phyloP scores from a whole-genome alignment of 768 basidiomycete genomes.

The Xerocomus spinulosus region DNA sequence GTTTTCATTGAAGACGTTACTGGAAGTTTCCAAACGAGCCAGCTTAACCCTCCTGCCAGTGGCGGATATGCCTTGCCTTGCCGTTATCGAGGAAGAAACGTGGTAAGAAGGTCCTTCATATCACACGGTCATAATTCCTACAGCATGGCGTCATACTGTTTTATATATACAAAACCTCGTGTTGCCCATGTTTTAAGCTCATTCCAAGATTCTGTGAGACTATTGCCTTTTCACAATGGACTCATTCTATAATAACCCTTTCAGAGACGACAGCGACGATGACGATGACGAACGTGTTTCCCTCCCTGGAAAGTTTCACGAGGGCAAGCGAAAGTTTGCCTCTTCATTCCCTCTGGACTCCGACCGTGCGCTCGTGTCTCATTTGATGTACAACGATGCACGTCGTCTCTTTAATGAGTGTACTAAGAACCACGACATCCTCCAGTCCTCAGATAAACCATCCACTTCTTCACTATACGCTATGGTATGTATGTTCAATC shows the following conservation, averaged over 20 bases:
- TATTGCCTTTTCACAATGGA: constrained; percentile 13
- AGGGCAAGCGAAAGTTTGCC: constrained; percentile 15
- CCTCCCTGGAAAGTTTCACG: constrained; percentile 12
- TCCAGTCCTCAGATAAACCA: constrained; percentile 8
- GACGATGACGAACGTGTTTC: neutral
- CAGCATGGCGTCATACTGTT: too few relatives aligned
- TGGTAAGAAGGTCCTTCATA: too few relatives aligned
- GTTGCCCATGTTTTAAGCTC: too few relatives aligned
- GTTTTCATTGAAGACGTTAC: too few relatives aligned
- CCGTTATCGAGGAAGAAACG: too few relatives aligned
- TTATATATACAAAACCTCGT: too few relatives aligned
- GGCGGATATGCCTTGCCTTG: too few relatives aligned
- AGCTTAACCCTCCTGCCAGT: too few relatives aligned
- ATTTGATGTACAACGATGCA: neutral
- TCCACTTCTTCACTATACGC: neutral
- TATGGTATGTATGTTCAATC: neutral
- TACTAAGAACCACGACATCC: constrained; percentile 8
- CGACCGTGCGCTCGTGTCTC: neutral
- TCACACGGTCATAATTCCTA: too few relatives aligned
- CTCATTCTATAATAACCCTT: constrained; percentile 1
- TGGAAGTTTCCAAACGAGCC: too few relatives aligned
- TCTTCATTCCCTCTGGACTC: neutral
- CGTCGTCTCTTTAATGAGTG: neutral
- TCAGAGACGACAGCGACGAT: neutral
- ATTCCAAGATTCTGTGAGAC: too few relatives aligned